phyloP scores from a whole-genome alignment of 1,284 basidiomycete species.

The Malassezia arunalokei region DNA sequence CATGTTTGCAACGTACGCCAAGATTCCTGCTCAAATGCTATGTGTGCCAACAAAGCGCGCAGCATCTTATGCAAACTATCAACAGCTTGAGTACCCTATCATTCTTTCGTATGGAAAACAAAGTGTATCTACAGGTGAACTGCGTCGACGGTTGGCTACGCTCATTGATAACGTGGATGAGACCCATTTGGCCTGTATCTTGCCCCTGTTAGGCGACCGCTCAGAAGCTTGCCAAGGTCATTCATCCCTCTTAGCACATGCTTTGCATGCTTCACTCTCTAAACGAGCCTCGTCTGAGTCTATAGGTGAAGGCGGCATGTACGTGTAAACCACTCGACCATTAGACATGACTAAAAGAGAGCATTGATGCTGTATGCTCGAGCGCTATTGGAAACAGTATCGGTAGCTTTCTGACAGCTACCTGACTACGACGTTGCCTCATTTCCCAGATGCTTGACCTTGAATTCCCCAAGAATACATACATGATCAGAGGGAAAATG shows the following conservation, averaged over 20 bases:
- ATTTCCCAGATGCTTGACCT: conserved; percentile 24
- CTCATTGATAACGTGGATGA: background rate
- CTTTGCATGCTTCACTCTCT: background rate
- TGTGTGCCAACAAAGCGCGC: background rate
- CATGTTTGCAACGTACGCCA: background rate
- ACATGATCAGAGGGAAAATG: conserved; percentile 61
- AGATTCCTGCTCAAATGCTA: conserved; percentile 1
- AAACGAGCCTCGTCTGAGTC: background rate
- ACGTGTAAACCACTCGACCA: background rate
- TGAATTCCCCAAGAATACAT: conserved; percentile 43
- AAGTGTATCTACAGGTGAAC: background rate
- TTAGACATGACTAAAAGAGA: background rate
- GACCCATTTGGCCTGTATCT: background rate
- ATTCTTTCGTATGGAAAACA: background rate
- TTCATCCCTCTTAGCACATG: background rate
- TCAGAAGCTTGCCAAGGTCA: background rate
- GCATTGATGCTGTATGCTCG: background rate
- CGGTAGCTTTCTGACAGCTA: background rate
- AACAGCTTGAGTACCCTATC: background rate
- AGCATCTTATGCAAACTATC: background rate
- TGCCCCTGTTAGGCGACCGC: background rate
- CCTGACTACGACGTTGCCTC: background rate
- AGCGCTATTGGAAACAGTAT: background rate
- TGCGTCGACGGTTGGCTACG: background rate
- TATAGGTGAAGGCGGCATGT: conserved; percentile 15